Base-by-base conservation (phyloP, 805 yeast species). In the Saccharomycopsis fibuligera region DNA sequence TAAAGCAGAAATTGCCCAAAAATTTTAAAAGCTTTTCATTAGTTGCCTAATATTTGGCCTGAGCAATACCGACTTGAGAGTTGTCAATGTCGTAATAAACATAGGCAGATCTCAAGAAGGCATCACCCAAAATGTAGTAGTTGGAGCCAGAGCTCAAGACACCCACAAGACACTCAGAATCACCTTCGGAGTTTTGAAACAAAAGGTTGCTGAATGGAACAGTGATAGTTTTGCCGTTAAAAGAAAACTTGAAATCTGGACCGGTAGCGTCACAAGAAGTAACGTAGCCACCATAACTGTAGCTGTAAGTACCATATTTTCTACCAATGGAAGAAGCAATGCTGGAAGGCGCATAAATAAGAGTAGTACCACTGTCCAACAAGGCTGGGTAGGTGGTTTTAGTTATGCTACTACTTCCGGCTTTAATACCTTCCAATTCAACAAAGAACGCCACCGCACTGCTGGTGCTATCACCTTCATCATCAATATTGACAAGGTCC, bases 191-290 rank as follows among this genome's bases (percentile, higher is more conserved):
- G 54, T 43, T 31, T 6, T 39, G 23, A 27, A 23, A 50, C 24
- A 68, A 54, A 50, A 67, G 63, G 57, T 66, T 59, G 4, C 54
- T 35, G 33, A 78, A 60, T 27, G 86, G 83, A 8, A 75, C 78
- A 16, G 67, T 61, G 51, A 83, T 76, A 12, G 62, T 57, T 14
- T 68, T 60, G 9, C 86, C 89, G 50, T 79, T 78, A 64, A 84
- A 80, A 55, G 74, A 66, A 57, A 78, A 78, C 37, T 66, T 64
- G 10, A 78, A 53, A 54, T 61, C 56, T 2, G 64, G 64, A 45
- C 62, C 56, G 40, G 61, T 59, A 5, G 61, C 57, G 51, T 61
- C 56, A 61, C 89, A 83, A 5, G 61, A 61, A 55, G 76, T 60
- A 8, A 65, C 29, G 59, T 79, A 83, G 40, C 72, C 73, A 1